Evolutionary conservation across 2,329 filamentous ascomycete genomes (phyloP).

Genomic region (Sordariomycetes sp.): DNA sequence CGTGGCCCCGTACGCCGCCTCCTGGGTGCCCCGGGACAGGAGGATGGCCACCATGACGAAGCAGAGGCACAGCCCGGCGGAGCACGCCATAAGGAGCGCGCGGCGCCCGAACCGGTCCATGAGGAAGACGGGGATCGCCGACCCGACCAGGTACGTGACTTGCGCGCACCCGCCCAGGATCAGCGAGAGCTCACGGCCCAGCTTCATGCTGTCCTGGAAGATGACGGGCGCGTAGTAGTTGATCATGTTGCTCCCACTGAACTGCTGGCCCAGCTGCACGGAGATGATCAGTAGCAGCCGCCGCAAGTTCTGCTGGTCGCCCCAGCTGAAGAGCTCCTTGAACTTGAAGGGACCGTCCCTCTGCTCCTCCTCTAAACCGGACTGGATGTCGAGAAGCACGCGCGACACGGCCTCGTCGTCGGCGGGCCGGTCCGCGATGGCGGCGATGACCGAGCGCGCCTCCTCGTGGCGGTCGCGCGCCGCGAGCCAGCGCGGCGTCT

Average conservation of each 20-base stretch:
- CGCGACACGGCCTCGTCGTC: background rate
- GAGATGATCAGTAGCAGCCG: constrained; percentile 14
- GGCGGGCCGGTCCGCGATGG: background rate
- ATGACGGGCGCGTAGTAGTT: constrained; percentile 25
- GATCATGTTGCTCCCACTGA: constrained; percentile 10
- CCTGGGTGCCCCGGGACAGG: constrained; percentile 18
- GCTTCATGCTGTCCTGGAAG: constrained; percentile 23
- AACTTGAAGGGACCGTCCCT: constrained; percentile 9
- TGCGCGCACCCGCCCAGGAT: constrained; percentile 36
- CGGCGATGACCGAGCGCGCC: background rate
- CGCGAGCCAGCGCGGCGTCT: background rate
- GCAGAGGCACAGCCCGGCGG: constrained; percentile 28
- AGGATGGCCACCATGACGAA: constrained; percentile 27
- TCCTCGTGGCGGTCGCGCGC: background rate
- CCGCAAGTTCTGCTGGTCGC: constrained; percentile 13
- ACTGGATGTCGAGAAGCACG: background rate
- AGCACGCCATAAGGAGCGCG: constrained; percentile 25
- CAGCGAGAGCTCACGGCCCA: constrained; percentile 35
- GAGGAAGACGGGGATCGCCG: constrained; percentile 25
- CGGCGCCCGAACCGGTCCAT: constrained; percentile 30
- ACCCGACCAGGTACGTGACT: constrained; percentile 26
- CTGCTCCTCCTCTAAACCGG: background rate
- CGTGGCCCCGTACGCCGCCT: constrained; percentile 25
- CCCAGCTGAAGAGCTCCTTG: constrained; percentile 12
- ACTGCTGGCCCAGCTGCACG: constrained; percentile 16